Evolutionary conservation across 495 filamentous ascomycete genomes (phyloP).

Genomic region (Penicillium salamii): DNA sequence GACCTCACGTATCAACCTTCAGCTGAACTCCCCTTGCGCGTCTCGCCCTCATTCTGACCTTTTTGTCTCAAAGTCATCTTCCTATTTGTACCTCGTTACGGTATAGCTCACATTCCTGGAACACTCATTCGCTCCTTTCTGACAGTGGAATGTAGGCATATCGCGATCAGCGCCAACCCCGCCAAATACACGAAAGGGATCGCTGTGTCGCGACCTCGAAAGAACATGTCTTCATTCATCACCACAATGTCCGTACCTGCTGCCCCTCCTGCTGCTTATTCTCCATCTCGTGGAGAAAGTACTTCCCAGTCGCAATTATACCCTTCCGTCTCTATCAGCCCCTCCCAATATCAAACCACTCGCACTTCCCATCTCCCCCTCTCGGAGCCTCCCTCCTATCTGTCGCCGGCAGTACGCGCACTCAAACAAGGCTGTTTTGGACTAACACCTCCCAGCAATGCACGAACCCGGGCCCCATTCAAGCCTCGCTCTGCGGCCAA

Average conservation of each 20-base stretch:
- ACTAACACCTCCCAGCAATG: slow-evolving; percentile 68
- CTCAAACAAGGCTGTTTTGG: slow-evolving; percentile 35
- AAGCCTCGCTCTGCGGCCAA: slow-evolving; percentile 83
- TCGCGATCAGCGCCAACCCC: slow-evolving; percentile 23
- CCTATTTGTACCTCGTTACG: slow-evolving; percentile 1
- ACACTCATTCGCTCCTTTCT: background rate
- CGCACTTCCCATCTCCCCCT: slow-evolving; percentile 31
- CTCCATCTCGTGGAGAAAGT: slow-evolving; percentile 32
- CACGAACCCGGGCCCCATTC: slow-evolving; percentile 85
- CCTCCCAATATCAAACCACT: slow-evolving; percentile 31
- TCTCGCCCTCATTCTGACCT: slow-evolving; percentile 10
- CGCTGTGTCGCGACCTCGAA: slow-evolving; percentile 1
- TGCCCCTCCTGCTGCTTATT: slow-evolving; percentile 31
- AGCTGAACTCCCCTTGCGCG: slow-evolving; percentile 17
- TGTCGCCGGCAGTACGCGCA: slow-evolving; percentile 41
- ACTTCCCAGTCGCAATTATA: slow-evolving; percentile 15
- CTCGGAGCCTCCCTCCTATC: slow-evolving; percentile 39
- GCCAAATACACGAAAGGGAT: slow-evolving; percentile 13
- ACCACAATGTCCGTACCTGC: slow-evolving; percentile 65
- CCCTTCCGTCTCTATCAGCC: slow-evolving; percentile 19
- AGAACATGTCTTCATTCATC: slow-evolving; percentile 63
- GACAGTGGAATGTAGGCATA: slow-evolving; percentile 27
- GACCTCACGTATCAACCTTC: slow-evolving; percentile 10
- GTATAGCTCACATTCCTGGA: slow-evolving; percentile 1
- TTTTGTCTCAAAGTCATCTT: background rate